A percentile compares a stretch with the other conserved stretches of the same genome.
Conservation (phyloP, 768 basidiomycete species). For the Pleurotus giganteus region DNA sequence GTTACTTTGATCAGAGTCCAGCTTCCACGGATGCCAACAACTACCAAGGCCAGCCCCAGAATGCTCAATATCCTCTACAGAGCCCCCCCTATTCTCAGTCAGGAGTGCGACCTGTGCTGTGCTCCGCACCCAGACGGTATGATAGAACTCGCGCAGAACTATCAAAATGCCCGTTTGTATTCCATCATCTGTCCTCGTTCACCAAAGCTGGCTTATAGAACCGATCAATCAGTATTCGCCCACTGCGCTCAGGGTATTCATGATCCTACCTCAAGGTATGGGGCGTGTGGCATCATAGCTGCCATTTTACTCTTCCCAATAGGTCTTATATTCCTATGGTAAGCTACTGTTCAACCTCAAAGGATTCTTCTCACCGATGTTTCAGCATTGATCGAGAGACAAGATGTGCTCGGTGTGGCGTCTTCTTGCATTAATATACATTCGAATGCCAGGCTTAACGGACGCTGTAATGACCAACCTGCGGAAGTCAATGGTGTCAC, state of each 20-base stretch:
- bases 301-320: conserved; percentile 27
- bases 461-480: too few species aligned
- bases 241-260: conserved; percentile 25
- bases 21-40: not conserved
- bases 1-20: not conserved
- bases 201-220: not conserved
- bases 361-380: not conserved
- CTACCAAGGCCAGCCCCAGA: not conserved
- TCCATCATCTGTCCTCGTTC: not conserved
- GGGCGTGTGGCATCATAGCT: conserved; percentile 25
- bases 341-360: not conserved
- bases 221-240: conserved; percentile 19
- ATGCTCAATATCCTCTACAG: not conserved
- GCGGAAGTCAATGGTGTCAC: too few species aligned
- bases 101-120: too few species aligned
- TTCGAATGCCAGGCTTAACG: too few species aligned
- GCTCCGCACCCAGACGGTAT: not conserved
- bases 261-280: conserved; percentile 21
- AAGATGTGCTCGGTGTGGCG: not conserved
- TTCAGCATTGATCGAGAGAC: not conserved
- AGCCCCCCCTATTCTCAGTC: not conserved
- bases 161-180: conserved; percentile 19
- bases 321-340: conserved; percentile 28
- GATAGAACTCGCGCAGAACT: conserved; percentile 19
- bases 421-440: not conserved